Evolutionary conservation across 495 filamentous ascomycete genomes (phyloP).

Genomic region (Trichodelitschia bisporula): DNA sequence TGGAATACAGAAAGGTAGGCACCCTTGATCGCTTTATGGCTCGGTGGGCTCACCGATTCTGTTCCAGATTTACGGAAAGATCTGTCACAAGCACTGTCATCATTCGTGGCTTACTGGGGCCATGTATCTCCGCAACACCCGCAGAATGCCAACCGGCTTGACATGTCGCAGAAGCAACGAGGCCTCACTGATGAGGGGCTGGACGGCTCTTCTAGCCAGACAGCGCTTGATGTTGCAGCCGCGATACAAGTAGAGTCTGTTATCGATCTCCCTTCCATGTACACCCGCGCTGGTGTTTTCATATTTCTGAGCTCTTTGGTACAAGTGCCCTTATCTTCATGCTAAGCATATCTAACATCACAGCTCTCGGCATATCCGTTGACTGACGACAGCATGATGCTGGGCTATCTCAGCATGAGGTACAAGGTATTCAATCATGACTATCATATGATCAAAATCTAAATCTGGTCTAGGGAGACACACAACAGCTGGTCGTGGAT

Average conservation of each 20-base stretch:
- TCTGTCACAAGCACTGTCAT: neutral
- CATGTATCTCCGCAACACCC: conserved; percentile 1
- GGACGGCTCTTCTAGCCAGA: conserved; percentile 15
- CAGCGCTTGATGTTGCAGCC: conserved; percentile 7
- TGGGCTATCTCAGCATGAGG: conserved; percentile 56
- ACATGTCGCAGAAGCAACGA: neutral
- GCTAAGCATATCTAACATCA: conserved; percentile 14
- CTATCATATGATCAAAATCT: conserved; percentile 2
- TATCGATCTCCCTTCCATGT: conserved; percentile 38
- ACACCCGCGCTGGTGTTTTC: conserved; percentile 75
- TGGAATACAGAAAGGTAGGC: neutral
- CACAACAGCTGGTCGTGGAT: conserved; percentile 43
- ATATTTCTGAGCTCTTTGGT: conserved; percentile 78
- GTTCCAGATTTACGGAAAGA: neutral
- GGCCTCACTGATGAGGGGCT: neutral
- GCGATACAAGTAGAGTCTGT: conserved; percentile 18
- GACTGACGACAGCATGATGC: conserved; percentile 54
- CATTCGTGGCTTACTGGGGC: neutral
- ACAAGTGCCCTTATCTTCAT: conserved; percentile 13
- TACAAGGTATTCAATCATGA: conserved; percentile 33
- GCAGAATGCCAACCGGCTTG: neutral
- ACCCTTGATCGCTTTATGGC: neutral
- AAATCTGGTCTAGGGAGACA: conserved; percentile 32
- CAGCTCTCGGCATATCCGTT: conserved; percentile 61
- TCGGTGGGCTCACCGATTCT: neutral